phyloP scores from a whole-genome alignment of 768 basidiomycete genomes.

The Vishniacozyma victoriae region DNA sequence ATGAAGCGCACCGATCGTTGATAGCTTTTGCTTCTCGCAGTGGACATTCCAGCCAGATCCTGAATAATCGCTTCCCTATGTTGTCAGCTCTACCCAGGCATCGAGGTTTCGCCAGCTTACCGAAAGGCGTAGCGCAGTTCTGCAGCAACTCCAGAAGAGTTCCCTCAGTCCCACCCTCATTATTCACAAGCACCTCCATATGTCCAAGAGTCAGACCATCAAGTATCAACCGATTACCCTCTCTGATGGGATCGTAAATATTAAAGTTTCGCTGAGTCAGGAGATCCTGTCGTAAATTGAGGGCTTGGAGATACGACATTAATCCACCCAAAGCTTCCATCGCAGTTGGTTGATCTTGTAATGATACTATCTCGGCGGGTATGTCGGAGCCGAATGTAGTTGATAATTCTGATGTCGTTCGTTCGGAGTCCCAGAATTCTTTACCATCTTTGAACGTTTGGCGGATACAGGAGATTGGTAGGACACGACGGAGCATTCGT shows the following conservation, averaged over 20 bases:
- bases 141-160: conserved; percentile 74
- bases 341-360: conserved; percentile 60
- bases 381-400: conserved; percentile 46
- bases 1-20: conserved; percentile 64
- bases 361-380: conserved; percentile 68
- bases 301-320: conserved; percentile 83
- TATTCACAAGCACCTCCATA: conserved; percentile 88
- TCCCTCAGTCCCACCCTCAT: conserved; percentile 87
- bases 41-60: conserved; percentile 94
- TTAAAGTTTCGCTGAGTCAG: conserved; percentile 97
- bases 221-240: conserved; percentile 74
- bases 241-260: conserved; percentile 89
- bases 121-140: conserved; percentile 85
- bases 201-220: conserved; percentile 95
- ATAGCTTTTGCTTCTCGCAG: conserved; percentile 74
- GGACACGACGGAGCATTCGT: conserved; percentile 70
- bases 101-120: conserved; percentile 49
- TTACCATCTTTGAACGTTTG: conserved; percentile 66
- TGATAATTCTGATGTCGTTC: conserved; percentile 29
- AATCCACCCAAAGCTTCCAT: conserved; percentile 84
- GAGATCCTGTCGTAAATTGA: conserved; percentile 94
- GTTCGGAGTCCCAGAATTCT: conserved; percentile 63
- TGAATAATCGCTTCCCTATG: conserved; percentile 85
- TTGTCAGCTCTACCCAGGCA: background rate
- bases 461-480: conserved; percentile 81